Evolutionary conservation across 129 eudicot genomes (phyloP).

Genomic region (Glebionis coronaria): DNA sequence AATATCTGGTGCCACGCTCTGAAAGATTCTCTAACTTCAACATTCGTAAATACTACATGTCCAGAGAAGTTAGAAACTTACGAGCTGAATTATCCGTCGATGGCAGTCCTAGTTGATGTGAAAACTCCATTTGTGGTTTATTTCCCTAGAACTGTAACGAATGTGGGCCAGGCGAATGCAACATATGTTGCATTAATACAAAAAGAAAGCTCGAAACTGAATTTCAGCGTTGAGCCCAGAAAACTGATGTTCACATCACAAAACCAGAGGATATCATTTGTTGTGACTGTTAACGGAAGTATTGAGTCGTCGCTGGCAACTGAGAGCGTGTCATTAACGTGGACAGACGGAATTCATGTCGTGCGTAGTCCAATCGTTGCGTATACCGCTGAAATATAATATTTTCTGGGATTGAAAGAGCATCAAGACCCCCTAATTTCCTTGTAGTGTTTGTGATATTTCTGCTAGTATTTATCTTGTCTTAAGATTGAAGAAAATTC

Average conservation of each 20-base stretch:
- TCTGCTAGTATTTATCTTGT: too few relatives aligned
- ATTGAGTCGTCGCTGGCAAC: not conserved
- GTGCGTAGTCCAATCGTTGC: conserved; percentile 26
- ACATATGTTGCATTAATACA: conserved; percentile 26
- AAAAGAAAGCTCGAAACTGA: not conserved
- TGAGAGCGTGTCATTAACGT: conserved; percentile 5
- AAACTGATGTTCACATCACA: conserved; percentile 20
- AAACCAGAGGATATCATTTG: conserved; percentile 33
- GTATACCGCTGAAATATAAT: not conserved
- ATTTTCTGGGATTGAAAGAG: not conserved
- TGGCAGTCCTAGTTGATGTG: conserved; percentile 10
- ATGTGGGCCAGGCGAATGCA: conserved; percentile 35
- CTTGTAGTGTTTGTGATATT: too few relatives aligned
- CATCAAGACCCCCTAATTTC: not conserved
- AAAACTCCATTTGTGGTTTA: conserved; percentile 10
- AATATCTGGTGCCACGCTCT: conserved; percentile 7
- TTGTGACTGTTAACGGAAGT: conserved; percentile 22
- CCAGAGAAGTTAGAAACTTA: not conserved
- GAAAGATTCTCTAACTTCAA: not conserved
- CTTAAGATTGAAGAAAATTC: too few relatives aligned
- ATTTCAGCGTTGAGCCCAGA: conserved; percentile 30
- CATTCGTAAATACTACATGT: conserved; percentile 15
- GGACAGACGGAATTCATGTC: conserved; percentile 13
- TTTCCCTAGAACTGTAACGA: conserved; percentile 39
- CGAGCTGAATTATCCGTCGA: conserved; percentile 19